phyloP scores from a whole-genome alignment of 2,329 filamentous ascomycete species.

The Beauveria sp. region DNA sequence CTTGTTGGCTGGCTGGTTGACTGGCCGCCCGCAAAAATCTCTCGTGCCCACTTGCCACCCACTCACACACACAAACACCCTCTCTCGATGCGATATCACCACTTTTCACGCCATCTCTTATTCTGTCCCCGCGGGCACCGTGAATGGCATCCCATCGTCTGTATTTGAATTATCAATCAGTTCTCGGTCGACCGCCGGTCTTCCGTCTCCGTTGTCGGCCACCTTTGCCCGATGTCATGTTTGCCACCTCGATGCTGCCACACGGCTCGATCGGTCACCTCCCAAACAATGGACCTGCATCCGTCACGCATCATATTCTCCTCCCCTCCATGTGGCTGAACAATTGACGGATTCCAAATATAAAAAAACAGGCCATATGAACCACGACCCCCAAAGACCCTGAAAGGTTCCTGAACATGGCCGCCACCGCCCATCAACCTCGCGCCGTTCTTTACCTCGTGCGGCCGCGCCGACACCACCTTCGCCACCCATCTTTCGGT shows the following conservation, averaged over 20 bases:
- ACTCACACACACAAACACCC: background rate
- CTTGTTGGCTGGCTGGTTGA: conserved; percentile 1
- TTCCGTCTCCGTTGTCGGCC: background rate
- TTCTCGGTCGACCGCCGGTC: background rate
- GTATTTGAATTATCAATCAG: background rate
- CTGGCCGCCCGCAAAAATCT: background rate
- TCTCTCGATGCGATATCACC: background rate
- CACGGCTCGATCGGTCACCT: background rate
- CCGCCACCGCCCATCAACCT: background rate
- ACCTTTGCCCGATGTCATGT: too few relatives aligned
- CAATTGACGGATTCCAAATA: too few relatives aligned
- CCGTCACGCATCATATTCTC: background rate
- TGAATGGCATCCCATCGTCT: background rate
- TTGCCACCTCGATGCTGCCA: background rate
- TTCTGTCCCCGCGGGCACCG: background rate
- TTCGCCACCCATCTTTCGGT: background rate
- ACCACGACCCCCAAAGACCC: background rate
- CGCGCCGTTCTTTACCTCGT: background rate
- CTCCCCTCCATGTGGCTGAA: background rate
- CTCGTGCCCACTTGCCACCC: background rate
- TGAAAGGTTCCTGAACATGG: background rate
- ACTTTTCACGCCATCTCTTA: background rate
- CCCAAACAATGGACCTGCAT: background rate
- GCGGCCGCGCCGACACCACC: background rate
- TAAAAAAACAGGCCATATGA: background rate